Conservation (phyloP, 208 protist genomes). For the Jaenimonas drosophilae region DNA sequence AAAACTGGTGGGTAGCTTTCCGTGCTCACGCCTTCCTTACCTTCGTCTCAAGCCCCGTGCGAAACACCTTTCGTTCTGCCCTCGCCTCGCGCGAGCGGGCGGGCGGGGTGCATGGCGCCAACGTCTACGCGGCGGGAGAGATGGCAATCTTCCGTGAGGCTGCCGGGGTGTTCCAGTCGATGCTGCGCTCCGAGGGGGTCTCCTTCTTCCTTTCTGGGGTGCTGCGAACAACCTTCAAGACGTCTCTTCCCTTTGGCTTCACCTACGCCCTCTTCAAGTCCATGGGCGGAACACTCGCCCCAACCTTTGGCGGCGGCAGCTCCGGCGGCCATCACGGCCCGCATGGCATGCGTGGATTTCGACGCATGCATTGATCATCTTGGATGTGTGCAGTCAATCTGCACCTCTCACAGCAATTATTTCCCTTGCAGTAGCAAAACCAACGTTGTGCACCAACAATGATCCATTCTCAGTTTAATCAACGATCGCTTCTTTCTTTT, state of each 20-base stretch:
- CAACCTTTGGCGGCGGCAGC: conserved; percentile 9
- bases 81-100: conserved; percentile 54
- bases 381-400: no score
- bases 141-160: conserved; percentile 61
- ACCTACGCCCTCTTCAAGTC: conserved; percentile 63
- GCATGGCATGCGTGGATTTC: neutral
- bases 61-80: conserved; percentile 73
- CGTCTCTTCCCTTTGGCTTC: conserved; percentile 75
- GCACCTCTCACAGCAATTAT: no score
- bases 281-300: conserved; percentile 63
- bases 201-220: conserved; percentile 76
- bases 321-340: conserved; percentile 7
- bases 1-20: conserved; percentile 54
- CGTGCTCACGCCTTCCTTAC: conserved; percentile 72
- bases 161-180: conserved; percentile 32
- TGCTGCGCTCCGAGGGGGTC: conserved; percentile 45
- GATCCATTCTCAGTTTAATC: neutral
- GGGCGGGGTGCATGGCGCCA: conserved; percentile 46
- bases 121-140: conserved; percentile 51
- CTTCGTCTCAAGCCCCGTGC: conserved; percentile 67
- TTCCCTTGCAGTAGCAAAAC: no score
- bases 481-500: conserved; percentile 1
- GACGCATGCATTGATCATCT: no score
- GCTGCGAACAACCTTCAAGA: conserved; percentile 73
- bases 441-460: neutral